Evolutionary conservation across 208 protist species (phyloP), one percentile per base, ranked within the genome.

Genomic region (Wallacemonas sp.): DNA sequence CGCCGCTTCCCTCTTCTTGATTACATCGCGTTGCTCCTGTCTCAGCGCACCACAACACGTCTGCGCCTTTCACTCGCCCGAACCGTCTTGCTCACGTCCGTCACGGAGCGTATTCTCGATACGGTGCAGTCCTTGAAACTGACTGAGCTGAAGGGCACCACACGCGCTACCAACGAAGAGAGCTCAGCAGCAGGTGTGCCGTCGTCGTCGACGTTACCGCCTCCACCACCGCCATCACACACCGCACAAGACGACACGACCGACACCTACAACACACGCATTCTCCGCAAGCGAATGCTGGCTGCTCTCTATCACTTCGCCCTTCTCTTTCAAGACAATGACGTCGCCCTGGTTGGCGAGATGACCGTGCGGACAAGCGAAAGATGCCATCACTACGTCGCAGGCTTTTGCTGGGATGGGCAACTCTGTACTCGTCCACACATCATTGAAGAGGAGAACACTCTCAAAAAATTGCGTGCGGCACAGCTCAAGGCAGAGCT

Each of bases 11-110:
- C 76, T 41, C 63, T 93, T 54, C 72, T 93, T 19, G 80, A 93
- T 68, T 70, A 88, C 58, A 62, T 90, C 28, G 81, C 68, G 14
- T 79, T 93, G 4, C 62, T 93, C 2, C 70, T 93, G 17, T 84
- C 81, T 1, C 86, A 93, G 67, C 60, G 68, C 44, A 54, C 55
- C 19, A 73, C 59, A 2, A 47, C 72, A 12, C 66, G 68, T 1
- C 62, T 73, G 46, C 56, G 70, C n/a, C 68, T 80, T 38, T 62
- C 75, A 28, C 68, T 86, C 22, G 67, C 72, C n/a, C 62, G 59
- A 15, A 80, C 75, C 6, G 47, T 62, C 33, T 41, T 86, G 26
- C 68, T 71, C 17, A 39, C 44, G 0, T 75, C 71, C 3, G 38
- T 86, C 1, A 70, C 79, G 28, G 26, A 51, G 12, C 54, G 49